phyloP scores from a whole-genome alignment of 2,329 filamentous ascomycete species.

The Myrmaecium sp. region DNA sequence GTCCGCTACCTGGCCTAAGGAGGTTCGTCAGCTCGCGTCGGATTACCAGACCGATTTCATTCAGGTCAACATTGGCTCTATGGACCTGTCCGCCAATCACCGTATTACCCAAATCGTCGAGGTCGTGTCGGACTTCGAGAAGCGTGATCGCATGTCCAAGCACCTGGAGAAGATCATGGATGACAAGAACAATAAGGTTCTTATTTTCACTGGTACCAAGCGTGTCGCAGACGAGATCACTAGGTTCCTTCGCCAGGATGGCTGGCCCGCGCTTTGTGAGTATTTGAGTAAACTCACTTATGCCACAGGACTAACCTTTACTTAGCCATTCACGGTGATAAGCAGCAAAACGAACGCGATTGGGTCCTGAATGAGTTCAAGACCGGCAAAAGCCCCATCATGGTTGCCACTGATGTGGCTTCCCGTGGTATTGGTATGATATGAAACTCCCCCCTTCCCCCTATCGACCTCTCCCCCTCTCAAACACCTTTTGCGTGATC shows the following conservation, averaged over 20 bases:
- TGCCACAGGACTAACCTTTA: constrained; percentile 21
- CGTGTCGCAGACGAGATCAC: constrained; percentile 97
- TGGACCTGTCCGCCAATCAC: constrained; percentile 93
- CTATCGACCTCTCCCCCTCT: constrained; percentile 16
- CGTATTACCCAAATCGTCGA: constrained; percentile 96
- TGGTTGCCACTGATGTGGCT: constrained; percentile 99
- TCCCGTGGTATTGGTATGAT: constrained; percentile 99
- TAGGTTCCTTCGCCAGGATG: constrained; percentile 89
- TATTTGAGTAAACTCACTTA: too few species aligned
- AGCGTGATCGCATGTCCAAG: constrained; percentile 94
- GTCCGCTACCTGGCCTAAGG: constrained; percentile 98
- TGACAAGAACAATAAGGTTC: constrained; percentile 82
- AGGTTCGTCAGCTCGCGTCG: constrained; percentile 77
- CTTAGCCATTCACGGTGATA: constrained; percentile 91
- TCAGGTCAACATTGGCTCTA: constrained; percentile 94
- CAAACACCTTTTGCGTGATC: constrained; percentile 37
- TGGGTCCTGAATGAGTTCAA: constrained; percentile 99
- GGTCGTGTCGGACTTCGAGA: constrained; percentile 90
- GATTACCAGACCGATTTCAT: constrained; percentile 94
- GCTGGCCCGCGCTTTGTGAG: constrained; percentile 92
- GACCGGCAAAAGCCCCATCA: constrained; percentile 97
- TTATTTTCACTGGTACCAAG: constrained; percentile 77
- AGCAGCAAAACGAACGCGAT: constrained; percentile 98
- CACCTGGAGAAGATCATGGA: constrained; percentile 98
- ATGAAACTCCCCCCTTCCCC: constrained; percentile 35